Conservation (phyloP, 805 yeast species). For the Kazachstania taianensis region DNA sequence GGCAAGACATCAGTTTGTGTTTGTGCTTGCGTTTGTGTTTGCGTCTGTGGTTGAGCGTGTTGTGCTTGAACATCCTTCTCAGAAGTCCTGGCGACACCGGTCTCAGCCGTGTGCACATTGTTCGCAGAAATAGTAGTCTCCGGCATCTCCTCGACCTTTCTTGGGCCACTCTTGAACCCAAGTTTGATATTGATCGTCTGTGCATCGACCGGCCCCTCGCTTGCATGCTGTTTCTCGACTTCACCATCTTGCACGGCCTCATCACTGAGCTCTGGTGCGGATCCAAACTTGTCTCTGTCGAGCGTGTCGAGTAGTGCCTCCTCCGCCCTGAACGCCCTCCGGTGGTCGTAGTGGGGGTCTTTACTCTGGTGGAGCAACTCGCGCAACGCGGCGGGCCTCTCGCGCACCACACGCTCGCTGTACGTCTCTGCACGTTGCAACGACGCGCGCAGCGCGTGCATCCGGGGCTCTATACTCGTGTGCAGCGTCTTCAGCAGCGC, state of each 20-base stretch:
- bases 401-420: conserved; percentile 8
- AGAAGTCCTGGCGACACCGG: no score
- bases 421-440: conserved; percentile 12
- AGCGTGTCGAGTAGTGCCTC: conserved; percentile 14
- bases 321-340: conserved; percentile 16
- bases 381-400: conserved; percentile 15
- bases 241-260: not conserved
- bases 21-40: no score
- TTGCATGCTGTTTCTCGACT: not conserved
- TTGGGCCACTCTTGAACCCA: not conserved
- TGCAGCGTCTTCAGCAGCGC: conserved; percentile 11
- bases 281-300: conserved; percentile 10
- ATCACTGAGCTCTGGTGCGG: not conserved
- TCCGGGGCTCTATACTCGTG: conserved; percentile 13
- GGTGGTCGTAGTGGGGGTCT: conserved; percentile 22
- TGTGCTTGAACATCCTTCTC: no score
- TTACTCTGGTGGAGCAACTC: conserved; percentile 16
- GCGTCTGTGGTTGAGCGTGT: no score
- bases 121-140: no score
- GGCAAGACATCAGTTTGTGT: no score
- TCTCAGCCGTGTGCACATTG: no score
- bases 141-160: not conserved
- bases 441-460: conserved; percentile 9
- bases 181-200: not conserved
- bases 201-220: not conserved